Conservation (phyloP, 768 basidiomycete genomes). For the Pisolithus microcarpus region DNA sequence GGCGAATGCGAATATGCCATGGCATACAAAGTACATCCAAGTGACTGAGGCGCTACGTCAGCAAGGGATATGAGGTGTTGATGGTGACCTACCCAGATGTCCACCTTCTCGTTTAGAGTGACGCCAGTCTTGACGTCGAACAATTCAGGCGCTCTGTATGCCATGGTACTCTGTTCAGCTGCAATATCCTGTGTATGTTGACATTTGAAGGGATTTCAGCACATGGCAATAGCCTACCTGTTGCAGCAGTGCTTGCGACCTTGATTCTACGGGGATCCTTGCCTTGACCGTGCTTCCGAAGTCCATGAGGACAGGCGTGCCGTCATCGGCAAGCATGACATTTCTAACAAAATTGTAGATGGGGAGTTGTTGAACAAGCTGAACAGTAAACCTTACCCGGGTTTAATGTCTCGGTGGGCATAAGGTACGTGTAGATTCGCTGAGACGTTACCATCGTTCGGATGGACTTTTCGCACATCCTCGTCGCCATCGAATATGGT, state of each 20-base stretch:
- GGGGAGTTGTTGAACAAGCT: neutral
- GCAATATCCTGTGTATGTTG: slow-evolving; percentile 65
- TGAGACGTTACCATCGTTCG: slow-evolving; percentile 32
- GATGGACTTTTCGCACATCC: slow-evolving; percentile 43
- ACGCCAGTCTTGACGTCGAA: slow-evolving; percentile 95
- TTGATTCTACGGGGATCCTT: slow-evolving; percentile 69
- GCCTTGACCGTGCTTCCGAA: slow-evolving; percentile 91
- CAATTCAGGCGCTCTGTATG: slow-evolving; percentile 93
- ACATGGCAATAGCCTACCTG: slow-evolving; percentile 46
- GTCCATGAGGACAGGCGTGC: slow-evolving; percentile 93
- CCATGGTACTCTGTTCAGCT: slow-evolving; percentile 97
- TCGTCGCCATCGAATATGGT: slow-evolving; percentile 79
- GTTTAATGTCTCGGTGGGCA: slow-evolving; percentile 95
- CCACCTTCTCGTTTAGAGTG: slow-evolving; percentile 87
- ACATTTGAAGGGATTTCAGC: neutral
- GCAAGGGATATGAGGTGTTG: neutral
- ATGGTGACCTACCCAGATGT: slow-evolving; percentile 76
- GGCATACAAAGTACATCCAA: slow-evolving; percentile 92
- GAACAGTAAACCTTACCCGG: slow-evolving; percentile 54
- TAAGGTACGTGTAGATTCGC: slow-evolving; percentile 69
- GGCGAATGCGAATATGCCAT: slow-evolving; percentile 94
- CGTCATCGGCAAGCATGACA: slow-evolving; percentile 94
- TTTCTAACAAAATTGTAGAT: slow-evolving; percentile 47
- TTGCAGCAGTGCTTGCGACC: slow-evolving; percentile 82
- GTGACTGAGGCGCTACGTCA: slow-evolving; percentile 47